phyloP scores from a whole-genome alignment of 306 rosid genomes.

The Fragaria iinumae region DNA sequence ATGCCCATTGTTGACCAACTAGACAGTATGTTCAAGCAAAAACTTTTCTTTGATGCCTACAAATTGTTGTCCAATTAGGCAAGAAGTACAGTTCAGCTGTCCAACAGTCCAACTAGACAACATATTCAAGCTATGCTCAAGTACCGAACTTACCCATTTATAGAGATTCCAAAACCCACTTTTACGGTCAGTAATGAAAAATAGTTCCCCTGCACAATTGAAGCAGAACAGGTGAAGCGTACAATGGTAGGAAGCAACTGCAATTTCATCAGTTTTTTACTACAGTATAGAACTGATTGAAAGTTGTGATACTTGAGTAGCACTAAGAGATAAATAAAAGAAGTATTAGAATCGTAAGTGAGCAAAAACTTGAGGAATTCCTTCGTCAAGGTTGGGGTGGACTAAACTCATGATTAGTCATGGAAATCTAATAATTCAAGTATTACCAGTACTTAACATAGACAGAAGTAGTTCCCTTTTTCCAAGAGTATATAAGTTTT shows the following conservation, averaged over 20 bases:
- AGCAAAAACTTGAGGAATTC: neutral
- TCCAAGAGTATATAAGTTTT: neutral
- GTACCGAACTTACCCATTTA: conserved; percentile 71
- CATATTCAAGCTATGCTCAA: neutral
- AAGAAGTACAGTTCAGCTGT: neutral
- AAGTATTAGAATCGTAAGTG: conserved; percentile 13
- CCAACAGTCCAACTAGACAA: neutral
- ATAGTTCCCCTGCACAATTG: conserved; percentile 76
- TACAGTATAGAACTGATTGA: conserved; percentile 2
- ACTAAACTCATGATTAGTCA: neutral
- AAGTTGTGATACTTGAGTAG: conserved; percentile 6
- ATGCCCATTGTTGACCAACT: neutral
- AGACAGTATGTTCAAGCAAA: conserved; percentile 22
- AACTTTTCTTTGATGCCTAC: neutral
- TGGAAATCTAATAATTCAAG: neutral
- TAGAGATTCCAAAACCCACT: conserved; percentile 92
- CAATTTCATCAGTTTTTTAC: conserved; percentile 12
- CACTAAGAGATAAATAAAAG: neutral
- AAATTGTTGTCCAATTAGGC: neutral
- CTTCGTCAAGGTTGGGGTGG: neutral
- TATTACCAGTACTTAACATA: neutral
- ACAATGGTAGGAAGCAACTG: conserved; percentile 12
- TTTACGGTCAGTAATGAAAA: conserved; percentile 73
- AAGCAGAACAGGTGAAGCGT: conserved; percentile 9
- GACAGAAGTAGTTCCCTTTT: neutral